phyloP scores from a whole-genome alignment of 352 stramenopile genomes.

The Lagenidium giganteum region DNA sequence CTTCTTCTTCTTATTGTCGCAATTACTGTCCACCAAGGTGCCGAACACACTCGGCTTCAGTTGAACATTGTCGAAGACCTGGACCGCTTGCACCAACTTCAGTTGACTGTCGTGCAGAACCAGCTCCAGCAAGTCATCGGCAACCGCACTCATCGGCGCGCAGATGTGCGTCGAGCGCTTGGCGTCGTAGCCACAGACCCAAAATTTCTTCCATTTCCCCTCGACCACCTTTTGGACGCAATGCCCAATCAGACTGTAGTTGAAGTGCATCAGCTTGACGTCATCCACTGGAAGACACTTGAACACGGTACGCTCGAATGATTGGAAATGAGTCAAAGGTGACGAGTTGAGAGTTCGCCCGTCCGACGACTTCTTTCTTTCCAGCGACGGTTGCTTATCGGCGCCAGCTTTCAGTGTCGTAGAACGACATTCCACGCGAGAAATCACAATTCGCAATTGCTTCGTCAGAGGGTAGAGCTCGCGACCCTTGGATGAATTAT shows the following conservation, averaged over 20 bases:
- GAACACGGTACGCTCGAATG: conserved; percentile 77
- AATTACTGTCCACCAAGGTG: conserved; percentile 7
- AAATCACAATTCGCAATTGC: conserved; percentile 54
- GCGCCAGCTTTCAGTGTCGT: background rate
- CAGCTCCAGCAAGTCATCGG: conserved; percentile 49
- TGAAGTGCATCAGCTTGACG: conserved; percentile 41
- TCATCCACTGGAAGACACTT: conserved; percentile 55
- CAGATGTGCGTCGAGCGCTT: conserved; percentile 51
- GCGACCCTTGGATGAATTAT: conserved; percentile 55
- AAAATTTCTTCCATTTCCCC: conserved; percentile 76
- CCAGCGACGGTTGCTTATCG: conserved; percentile 1
- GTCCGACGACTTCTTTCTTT: conserved; percentile 32
- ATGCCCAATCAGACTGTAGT: conserved; percentile 65
- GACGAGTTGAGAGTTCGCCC: conserved; percentile 57
- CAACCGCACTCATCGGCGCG: conserved; percentile 32
- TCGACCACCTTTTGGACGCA: conserved; percentile 71
- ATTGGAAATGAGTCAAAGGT: conserved; percentile 79
- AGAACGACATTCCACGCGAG: background rate
- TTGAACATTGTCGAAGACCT: conserved; percentile 39
- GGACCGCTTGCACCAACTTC: conserved; percentile 40
- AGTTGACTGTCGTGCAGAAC: conserved; percentile 79
- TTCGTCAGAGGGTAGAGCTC: conserved; percentile 74
- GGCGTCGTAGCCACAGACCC: conserved; percentile 63
- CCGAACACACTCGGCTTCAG: conserved; percentile 54
- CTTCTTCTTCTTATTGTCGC: conserved; percentile 45